phyloP scores from a whole-genome alignment of 805 yeast species.

The Brettanomyces sp. region DNA sequence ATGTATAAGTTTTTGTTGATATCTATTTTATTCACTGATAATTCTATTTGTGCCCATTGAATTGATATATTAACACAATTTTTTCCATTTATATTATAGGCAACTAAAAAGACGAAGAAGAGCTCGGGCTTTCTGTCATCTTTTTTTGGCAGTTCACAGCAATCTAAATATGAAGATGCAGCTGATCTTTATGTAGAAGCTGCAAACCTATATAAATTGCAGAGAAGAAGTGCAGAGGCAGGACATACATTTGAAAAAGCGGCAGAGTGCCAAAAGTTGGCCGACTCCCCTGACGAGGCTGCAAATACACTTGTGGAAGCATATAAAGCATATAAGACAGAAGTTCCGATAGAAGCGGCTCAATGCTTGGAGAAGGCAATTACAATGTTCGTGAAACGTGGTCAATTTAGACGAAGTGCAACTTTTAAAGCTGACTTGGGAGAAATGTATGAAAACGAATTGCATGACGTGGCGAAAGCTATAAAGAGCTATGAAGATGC shows the following conservation, averaged over 20 bases:
- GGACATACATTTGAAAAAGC: slow-evolving; percentile 83
- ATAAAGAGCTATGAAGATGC: slow-evolving; percentile 78
- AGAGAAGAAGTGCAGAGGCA: slow-evolving; percentile 63
- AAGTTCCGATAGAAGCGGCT: slow-evolving; percentile 70
- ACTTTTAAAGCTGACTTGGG: slow-evolving; percentile 89
- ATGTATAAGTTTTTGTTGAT: slow-evolving; percentile 9
- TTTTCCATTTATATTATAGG: slow-evolving; percentile 28
- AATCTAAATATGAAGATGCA: slow-evolving; percentile 78
- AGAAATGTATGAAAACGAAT: slow-evolving; percentile 68
- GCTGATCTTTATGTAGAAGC: slow-evolving; percentile 86
- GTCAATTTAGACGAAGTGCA: slow-evolving; percentile 95
- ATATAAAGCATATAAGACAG: slow-evolving; percentile 71
- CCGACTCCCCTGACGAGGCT: slow-evolving; percentile 79
- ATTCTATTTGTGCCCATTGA: neutral
- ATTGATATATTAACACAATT: neutral
- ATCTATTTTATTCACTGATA: too few relatives aligned
- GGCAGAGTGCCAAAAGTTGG: slow-evolving; percentile 65
- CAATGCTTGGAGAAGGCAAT: slow-evolving; percentile 69
- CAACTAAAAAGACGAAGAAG: slow-evolving; percentile 61
- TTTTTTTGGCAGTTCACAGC: slow-evolving; percentile 53
- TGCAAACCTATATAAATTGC: slow-evolving; percentile 78
- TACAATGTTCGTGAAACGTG: slow-evolving; percentile 74
- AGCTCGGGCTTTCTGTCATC: slow-evolving; percentile 59
- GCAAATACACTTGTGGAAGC: slow-evolving; percentile 88
- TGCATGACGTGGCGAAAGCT: slow-evolving; percentile 61